Conservation (phyloP, 2,329 filamentous ascomycete species). For the Colletotrichum sp. region DNA sequence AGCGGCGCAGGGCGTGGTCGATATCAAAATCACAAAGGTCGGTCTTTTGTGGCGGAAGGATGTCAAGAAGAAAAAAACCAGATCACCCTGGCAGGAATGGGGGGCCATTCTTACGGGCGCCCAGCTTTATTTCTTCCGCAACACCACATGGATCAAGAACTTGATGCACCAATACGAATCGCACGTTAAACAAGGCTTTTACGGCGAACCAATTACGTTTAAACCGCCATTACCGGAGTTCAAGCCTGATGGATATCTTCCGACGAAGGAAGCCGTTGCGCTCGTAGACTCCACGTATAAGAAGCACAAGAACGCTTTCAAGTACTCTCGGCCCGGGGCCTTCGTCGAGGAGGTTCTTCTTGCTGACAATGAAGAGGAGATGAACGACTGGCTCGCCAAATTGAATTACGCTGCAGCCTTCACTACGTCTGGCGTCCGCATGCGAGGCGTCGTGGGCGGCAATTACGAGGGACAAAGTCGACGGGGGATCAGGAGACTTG, state of each 20-base stretch:
- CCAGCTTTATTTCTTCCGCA: conserved; percentile 95
- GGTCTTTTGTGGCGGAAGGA: conserved; percentile 95
- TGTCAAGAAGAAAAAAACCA: conserved; percentile 87
- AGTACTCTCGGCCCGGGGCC: conserved; percentile 85
- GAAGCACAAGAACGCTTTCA: conserved; percentile 94
- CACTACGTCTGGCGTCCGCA: conserved; percentile 86
- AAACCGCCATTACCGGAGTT: conserved; percentile 89
- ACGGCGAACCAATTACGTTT: conserved; percentile 82
- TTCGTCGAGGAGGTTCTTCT: conserved; percentile 84
- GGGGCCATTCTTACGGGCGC: conserved; percentile 96
- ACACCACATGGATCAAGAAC: conserved; percentile 89
- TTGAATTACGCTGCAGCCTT: conserved; percentile 97
- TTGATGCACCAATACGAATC: conserved; percentile 87
- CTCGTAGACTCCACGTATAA: conserved; percentile 86
- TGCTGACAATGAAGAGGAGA: conserved; percentile 86
- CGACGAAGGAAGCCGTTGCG: conserved; percentile 90
- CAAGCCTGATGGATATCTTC: conserved; percentile 92
- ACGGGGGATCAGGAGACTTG: conserved; percentile 74
- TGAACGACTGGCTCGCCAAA: conserved; percentile 96
- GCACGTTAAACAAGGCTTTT: conserved; percentile 79
- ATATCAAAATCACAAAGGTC: conserved; percentile 97
- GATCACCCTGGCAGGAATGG: conserved; percentile 99
- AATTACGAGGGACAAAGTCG: conserved; percentile 83
- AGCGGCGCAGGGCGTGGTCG: conserved; percentile 89
- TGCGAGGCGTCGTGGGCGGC: conserved; percentile 84